phyloP scores from a whole-genome alignment of 495 filamentous ascomycete genomes.

The Xylona heveae region DNA sequence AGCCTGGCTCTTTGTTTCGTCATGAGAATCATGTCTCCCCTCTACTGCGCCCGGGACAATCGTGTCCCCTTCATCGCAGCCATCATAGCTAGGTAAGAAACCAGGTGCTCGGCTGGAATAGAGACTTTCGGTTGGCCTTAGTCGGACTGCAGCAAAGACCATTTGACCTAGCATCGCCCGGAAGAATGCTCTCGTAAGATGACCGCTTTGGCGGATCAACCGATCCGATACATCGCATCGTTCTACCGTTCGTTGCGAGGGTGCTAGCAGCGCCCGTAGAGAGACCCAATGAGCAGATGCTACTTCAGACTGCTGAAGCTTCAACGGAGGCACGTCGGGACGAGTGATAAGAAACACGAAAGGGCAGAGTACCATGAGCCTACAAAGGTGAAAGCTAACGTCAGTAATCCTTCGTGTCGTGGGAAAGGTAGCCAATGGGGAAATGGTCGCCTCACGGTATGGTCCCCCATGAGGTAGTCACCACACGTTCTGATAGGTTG shows the following conservation, averaged over 20 bases:
- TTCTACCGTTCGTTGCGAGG: conserved; percentile 37
- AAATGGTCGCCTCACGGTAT: conserved; percentile 37
- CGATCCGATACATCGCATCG: conserved; percentile 46
- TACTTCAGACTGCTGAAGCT: conserved; percentile 51
- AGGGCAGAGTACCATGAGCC: conserved; percentile 59
- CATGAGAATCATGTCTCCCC: background rate
- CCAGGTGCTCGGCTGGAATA: conserved; percentile 28
- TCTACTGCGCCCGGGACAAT: background rate
- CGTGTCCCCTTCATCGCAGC: background rate
- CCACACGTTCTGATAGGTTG: conserved; percentile 48
- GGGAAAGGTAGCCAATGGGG: too few species aligned
- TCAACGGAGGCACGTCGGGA: conserved; percentile 32
- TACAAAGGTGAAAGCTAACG: conserved; percentile 16
- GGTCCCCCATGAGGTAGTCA: conserved; percentile 53
- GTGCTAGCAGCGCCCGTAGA: conserved; percentile 38
- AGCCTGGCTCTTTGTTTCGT: too few species aligned
- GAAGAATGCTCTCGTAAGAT: conserved; percentile 26
- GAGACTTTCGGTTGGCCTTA: conserved; percentile 38
- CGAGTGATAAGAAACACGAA: conserved; percentile 47
- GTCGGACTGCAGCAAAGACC: conserved; percentile 45
- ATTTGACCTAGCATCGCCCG: conserved; percentile 41
- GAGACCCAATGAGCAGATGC: conserved; percentile 63
- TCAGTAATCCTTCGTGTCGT: too few species aligned
- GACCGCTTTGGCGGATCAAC: conserved; percentile 28
- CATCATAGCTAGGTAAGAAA: conserved; percentile 16